A percentile compares a stretch with the other conserved stretches of the same genome.
Conservation (phyloP, 768 basidiomycete genomes). For the Kockovaella imperatae region DNA sequence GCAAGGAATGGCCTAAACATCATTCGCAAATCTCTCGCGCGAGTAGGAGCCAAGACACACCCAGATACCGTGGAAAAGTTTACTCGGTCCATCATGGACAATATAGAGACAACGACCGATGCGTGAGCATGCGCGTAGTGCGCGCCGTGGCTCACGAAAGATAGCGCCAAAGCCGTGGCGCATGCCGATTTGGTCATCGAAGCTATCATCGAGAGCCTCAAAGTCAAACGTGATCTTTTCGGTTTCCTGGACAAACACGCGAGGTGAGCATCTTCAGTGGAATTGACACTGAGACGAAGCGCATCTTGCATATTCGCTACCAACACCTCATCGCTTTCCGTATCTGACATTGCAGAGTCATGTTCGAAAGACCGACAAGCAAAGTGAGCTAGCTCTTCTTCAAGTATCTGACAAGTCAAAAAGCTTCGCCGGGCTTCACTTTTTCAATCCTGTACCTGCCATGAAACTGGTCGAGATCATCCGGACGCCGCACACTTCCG, state of each 20-base stretch:
- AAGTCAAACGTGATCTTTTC: slow-evolving; percentile 48
- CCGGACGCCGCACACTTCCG: slow-evolving; percentile 42
- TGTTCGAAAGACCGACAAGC: slow-evolving; percentile 33
- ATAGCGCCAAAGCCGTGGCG: slow-evolving; percentile 40
- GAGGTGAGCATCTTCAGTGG: slow-evolving; percentile 21
- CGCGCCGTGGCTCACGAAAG: background rate
- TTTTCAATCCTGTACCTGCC: slow-evolving; percentile 47
- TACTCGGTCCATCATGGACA: slow-evolving; percentile 38
- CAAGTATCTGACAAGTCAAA: slow-evolving; percentile 6
- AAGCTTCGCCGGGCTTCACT: slow-evolving; percentile 48
- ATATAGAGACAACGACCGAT: slow-evolving; percentile 45
- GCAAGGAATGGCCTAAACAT: slow-evolving; percentile 44
- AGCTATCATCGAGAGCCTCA: slow-evolving; percentile 48
- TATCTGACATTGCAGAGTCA: slow-evolving; percentile 45
- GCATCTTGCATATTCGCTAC: slow-evolving; percentile 46
- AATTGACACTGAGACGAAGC: slow-evolving; percentile 3
- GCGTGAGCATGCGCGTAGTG: slow-evolving; percentile 31
- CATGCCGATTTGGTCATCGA: slow-evolving; percentile 47
- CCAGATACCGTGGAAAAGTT: slow-evolving; percentile 37
- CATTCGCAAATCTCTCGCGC: slow-evolving; percentile 46
- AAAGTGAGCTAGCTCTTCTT: slow-evolving; percentile 29
- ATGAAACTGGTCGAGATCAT: slow-evolving; percentile 50
- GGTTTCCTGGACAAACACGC: slow-evolving; percentile 44
- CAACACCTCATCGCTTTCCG: slow-evolving; percentile 47
- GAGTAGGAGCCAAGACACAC: slow-evolving; percentile 44